These are phyloP conservation scores for Linderina pennispora DNA, from an alignment of 192 early-diverging fungal species.

Conservation along the genomic window DNA sequence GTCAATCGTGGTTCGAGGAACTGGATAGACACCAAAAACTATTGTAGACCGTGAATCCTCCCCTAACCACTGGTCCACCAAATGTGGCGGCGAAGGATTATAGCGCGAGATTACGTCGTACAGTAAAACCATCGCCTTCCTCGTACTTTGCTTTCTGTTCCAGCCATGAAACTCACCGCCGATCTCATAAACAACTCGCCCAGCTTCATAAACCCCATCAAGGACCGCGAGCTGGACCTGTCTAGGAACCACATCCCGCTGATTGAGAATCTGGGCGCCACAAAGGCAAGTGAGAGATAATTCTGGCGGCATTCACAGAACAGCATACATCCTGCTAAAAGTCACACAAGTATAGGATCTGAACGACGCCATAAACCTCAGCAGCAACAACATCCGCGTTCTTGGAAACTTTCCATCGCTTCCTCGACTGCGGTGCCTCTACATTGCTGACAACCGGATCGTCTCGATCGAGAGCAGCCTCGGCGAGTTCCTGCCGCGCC, in stretches of 20 bases:
- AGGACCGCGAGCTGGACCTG: constrained; percentile 87
- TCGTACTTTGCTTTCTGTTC: no score
- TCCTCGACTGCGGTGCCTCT: constrained; percentile 62
- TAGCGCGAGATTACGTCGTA: no score
- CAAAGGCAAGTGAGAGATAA: no score
- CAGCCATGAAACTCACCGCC: constrained; percentile 76
- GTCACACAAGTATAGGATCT: no score
- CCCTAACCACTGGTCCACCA: no score
- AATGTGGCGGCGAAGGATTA: no score
- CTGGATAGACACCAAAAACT: no score
- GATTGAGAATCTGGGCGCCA: constrained; percentile 94
- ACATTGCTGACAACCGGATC: constrained; percentile 89
- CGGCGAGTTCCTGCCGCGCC: constrained; percentile 62
- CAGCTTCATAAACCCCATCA: constrained; percentile 77
- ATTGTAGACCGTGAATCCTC: no score
- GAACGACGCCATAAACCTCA: constrained; percentile 90
- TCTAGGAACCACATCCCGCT: constrained; percentile 79
- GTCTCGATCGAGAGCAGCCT: constrained; percentile 65
- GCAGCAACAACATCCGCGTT: constrained; percentile 81
- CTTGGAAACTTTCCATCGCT: constrained; percentile 88
- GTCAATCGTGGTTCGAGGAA: no score
- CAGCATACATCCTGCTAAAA: constrained; percentile 14
- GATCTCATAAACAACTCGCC: constrained; percentile 61
- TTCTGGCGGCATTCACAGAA: constrained; percentile 51
- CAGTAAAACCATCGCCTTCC: no score